phyloP scores from a whole-genome alignment of 75 land plant species.

The Cunninghamia lanceolata region DNA sequence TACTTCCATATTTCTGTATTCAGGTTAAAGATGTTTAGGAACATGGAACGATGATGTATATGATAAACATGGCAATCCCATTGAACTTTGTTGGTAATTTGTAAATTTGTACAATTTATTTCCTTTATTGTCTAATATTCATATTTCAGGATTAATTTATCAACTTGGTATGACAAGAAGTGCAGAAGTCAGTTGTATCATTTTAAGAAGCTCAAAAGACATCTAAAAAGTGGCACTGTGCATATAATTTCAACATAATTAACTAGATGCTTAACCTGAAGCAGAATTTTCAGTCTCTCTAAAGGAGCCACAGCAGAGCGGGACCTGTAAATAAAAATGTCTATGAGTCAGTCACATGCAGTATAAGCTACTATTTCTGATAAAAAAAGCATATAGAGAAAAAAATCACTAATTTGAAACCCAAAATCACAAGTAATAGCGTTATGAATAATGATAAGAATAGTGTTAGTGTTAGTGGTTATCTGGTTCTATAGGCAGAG shows the following conservation, averaged over 20 bases:
- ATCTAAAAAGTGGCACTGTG: not conserved
- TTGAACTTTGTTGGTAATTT: not conserved
- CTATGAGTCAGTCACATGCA: not conserved
- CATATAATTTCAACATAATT: not conserved
- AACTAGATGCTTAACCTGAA: conserved; percentile 56
- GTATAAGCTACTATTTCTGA: not conserved
- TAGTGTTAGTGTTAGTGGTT: not conserved
- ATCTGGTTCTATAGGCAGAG: not conserved
- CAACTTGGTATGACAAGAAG: not conserved
- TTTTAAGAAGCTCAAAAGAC: not conserved
- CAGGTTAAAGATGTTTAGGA: not conserved
- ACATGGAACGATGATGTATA: not conserved
- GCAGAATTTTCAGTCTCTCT: conserved; percentile 82
- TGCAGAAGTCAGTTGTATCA: not conserved
- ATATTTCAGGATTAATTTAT: not conserved
- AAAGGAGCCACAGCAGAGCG: conserved; percentile 93
- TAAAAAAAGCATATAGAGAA: not conserved
- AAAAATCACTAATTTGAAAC: not conserved
- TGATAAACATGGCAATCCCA: not conserved
- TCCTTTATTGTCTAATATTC: not conserved
- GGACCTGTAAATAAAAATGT: conserved; percentile 53
- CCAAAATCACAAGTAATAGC: not conserved
- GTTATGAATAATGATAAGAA: not conserved
- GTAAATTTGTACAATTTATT: too few relatives aligned
- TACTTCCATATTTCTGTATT: not conserved